phyloP scores from a whole-genome alignment of 2,329 filamentous ascomycete species.

The Dactylellina parvicollis region DNA sequence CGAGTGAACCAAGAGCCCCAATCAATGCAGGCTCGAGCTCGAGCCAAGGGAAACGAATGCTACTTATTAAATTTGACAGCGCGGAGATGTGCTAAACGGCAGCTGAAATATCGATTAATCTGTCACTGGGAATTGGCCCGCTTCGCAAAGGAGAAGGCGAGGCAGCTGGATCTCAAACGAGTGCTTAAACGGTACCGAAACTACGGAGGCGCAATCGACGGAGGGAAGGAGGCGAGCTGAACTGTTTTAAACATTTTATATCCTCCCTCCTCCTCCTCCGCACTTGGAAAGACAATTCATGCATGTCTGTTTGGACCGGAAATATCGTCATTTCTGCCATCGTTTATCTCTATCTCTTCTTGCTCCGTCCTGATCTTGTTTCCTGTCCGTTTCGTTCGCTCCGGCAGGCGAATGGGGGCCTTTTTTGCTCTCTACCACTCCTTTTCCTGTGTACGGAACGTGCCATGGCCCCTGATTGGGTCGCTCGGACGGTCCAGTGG shows the following conservation, averaged over 20 bases:
- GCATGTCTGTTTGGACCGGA: neutral
- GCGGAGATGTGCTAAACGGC: constrained; percentile 28
- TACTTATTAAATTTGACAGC: constrained; percentile 37
- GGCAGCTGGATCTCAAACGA: constrained; percentile 44
- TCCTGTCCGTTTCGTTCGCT: constrained; percentile 32
- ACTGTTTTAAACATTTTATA: constrained; percentile 31
- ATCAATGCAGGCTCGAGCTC: constrained; percentile 11
- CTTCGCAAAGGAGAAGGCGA: constrained; percentile 40
- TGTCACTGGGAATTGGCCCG: constrained; percentile 25
- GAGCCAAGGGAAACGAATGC: constrained; percentile 17
- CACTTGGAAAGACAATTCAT: neutral
- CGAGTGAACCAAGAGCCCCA: constrained; percentile 24
- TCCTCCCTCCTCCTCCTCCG: neutral
- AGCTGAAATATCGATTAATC: neutral
- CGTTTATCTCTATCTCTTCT: constrained; percentile 5
- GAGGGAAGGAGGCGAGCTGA: constrained; percentile 36
- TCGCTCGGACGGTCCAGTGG: constrained; percentile 27
- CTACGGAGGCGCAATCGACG: constrained; percentile 42
- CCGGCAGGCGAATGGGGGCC: constrained; percentile 23
- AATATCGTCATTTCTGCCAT: constrained; percentile 40
- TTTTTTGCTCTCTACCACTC: constrained; percentile 7
- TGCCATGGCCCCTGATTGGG: constrained; percentile 38
- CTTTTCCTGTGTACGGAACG: constrained; percentile 40
- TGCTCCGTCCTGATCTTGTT: constrained; percentile 8
- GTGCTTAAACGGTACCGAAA: constrained; percentile 53